A percentile compares a stretch with the other conserved stretches of the same genome.
phyloP scores from a whole-genome alignment of 1,284 basidiomycete species.

The Mycena sp. region DNA sequence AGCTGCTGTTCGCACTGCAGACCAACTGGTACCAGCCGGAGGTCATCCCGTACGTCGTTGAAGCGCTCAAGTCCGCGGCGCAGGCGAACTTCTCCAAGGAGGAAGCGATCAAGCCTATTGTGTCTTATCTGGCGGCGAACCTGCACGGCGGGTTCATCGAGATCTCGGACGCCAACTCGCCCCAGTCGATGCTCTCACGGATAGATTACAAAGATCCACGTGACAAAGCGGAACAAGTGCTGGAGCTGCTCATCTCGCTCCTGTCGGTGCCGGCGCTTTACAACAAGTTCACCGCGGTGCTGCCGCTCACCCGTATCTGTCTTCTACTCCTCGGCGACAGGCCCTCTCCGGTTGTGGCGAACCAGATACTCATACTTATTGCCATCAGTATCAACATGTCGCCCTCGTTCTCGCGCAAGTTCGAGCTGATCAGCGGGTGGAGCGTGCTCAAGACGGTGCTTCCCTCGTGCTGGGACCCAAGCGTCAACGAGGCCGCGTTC shows the following conservation, averaged over 20 bases:
- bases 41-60: slow-evolving; percentile 63
- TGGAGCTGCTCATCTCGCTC: slow-evolving; percentile 66
- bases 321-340: slow-evolving; percentile 77
- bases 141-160: slow-evolving; percentile 53
- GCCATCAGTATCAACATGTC: slow-evolving; percentile 62
- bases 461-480: slow-evolving; percentile 72
- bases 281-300: slow-evolving; percentile 68
- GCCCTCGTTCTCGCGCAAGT: slow-evolving; percentile 72
- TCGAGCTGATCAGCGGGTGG: slow-evolving; percentile 83
- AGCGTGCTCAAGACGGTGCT: slow-evolving; percentile 69
- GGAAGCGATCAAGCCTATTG: slow-evolving; percentile 83
- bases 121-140: slow-evolving; percentile 87
- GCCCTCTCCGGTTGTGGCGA: slow-evolving; percentile 67
- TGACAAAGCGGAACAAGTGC: slow-evolving; percentile 69
- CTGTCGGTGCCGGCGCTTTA: slow-evolving; percentile 63
- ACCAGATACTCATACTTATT: slow-evolving; percentile 69
- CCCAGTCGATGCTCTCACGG: slow-evolving; percentile 62
- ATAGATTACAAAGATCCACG: slow-evolving; percentile 57
- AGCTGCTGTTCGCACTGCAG: slow-evolving; percentile 84
- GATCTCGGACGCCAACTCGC: slow-evolving; percentile 51
- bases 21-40: slow-evolving; percentile 76
- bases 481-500: slow-evolving; percentile 71
- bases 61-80: slow-evolving; percentile 65
- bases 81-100: slow-evolving; percentile 74
- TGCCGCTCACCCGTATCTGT: slow-evolving; percentile 79